phyloP scores from a whole-genome alignment of 306 rosid genomes.

The Carpinus fangiana region DNA sequence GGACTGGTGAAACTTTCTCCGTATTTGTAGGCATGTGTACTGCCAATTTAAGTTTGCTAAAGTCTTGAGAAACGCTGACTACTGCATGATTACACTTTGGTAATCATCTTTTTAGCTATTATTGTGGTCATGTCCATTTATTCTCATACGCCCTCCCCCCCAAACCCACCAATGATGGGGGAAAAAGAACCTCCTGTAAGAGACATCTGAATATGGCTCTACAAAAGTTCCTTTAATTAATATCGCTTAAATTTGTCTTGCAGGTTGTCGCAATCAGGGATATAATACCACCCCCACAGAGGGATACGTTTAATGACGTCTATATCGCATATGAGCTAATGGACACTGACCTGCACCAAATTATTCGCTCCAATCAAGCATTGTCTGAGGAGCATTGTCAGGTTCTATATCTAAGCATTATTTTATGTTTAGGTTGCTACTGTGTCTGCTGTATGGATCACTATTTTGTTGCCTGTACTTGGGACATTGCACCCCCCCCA shows the following conservation, averaged over 20 bases:
- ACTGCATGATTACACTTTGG: too few relatives aligned
- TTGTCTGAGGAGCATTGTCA: slow-evolving; percentile 98
- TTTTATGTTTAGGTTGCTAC: not conserved
- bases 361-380: slow-evolving; percentile 88
- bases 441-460: slow-evolving; percentile 1
- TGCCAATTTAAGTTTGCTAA: not conserved
- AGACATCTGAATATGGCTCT: not conserved
- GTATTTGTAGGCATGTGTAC: not conserved
- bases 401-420: slow-evolving; percentile 41
- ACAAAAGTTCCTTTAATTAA: not conserved
- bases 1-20: not conserved
- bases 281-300: slow-evolving; percentile 89
- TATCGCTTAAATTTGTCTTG: slow-evolving; percentile 15
- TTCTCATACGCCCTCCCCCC: not conserved
- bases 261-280: slow-evolving; percentile 95
- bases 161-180: not conserved
- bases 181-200: not conserved
- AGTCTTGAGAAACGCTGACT: too few relatives aligned
- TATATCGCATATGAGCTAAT: slow-evolving; percentile 97
- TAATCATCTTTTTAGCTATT: not conserved
- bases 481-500: too few relatives aligned
- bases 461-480: not conserved
- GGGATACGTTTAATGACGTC: slow-evolving; percentile 78
- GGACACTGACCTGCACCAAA: slow-evolving; percentile 98
- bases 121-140: not conserved